Evolutionary conservation across 225 moss, liverwort and hornwort species (phyloP).

Genomic region (Polytrichum formosum): DNA sequence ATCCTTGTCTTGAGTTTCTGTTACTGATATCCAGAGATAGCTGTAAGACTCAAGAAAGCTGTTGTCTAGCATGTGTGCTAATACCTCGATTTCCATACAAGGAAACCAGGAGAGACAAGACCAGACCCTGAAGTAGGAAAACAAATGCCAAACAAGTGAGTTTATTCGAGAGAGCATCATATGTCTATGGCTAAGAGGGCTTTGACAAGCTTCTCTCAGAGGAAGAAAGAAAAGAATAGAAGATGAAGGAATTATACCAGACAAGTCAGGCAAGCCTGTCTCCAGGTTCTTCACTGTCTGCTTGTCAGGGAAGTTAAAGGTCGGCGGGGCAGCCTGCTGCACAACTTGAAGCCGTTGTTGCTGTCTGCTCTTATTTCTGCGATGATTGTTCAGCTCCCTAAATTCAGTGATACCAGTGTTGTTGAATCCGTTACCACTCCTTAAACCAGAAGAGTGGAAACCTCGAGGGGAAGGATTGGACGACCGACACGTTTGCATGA

Average conservation of each 20-base stretch:
- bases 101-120: too few species aligned
- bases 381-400: constrained; percentile 12
- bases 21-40: too few species aligned
- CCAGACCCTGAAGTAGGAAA: too few species aligned
- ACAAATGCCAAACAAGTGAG: too few species aligned
- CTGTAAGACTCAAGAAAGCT: too few species aligned
- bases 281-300: constrained; percentile 38
- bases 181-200: too few species aligned
- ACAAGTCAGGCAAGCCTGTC: constrained; percentile 23
- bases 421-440: constrained; percentile 26
- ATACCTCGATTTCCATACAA: too few species aligned
- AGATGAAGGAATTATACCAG: constrained; percentile 17
- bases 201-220: too few species aligned
- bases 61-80: too few species aligned
- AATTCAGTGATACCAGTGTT: constrained; percentile 18
- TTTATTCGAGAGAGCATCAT: too few species aligned
- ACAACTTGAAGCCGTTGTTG: constrained; percentile 30
- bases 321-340: constrained; percentile 38
- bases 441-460: not conserved
- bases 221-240: not conserved
- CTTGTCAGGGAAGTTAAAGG: constrained; percentile 27
- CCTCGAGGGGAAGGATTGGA: constrained; percentile 1
- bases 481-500: constrained; percentile 14
- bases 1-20: too few species aligned
- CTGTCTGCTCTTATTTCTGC: constrained; percentile 24